Evolutionary conservation across 768 basidiomycete species (phyloP), one percentile per base, ranked within the genome.

Genomic region (Melanogaster broomeanus): DNA sequence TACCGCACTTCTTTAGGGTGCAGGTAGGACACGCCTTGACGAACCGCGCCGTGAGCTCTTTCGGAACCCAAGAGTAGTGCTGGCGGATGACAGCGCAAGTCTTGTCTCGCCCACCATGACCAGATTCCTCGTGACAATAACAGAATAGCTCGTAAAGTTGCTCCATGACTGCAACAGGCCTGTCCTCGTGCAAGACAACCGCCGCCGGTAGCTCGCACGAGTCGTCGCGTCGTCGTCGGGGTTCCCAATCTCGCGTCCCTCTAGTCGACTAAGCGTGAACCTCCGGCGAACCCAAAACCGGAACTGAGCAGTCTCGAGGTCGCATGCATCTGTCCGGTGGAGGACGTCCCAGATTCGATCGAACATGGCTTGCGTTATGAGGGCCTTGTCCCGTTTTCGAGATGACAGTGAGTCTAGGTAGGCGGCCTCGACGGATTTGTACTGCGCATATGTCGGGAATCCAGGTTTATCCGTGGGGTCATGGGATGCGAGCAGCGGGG

Each of bases 261-360:
- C 53, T 35, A 48, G 55, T 39, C 70, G 70, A 57, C 76, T 74
- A 7, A 85, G 60, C 39, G 68, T 73, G 64, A 92, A 92, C 84
- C 87, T 90, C 74, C 88, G 88, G 61, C 88, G 83, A 12, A 83
- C 88, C 89, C 89, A 91, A 68, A 84, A 89, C 37, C 87, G 79
- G 66, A 90, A 91, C 61, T 90, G 87, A 1, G 88, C 78, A 2
- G 80, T 84, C 38, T 67, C 69, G 46, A 75, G 52, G 52, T 75
- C 72, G 21, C 72, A 73, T 24, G 72, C 66, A 1, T 77, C 73
- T 6, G 82, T 81, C 48, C 78, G 69, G 33, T 79, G 75, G 22
- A 91, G 73, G 19, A 87, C 82, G 56, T 82, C 78, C 79, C 85
- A 85, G 67, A 90, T 84, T 40, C 82, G 73, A 71, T 86, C 84